Percentiles rank a stretch among this genome's conserved stretches.
Evolutionary conservation across 371 early-diverging fungal species (phyloP).

Genomic region (Mucor sp.): DNA sequence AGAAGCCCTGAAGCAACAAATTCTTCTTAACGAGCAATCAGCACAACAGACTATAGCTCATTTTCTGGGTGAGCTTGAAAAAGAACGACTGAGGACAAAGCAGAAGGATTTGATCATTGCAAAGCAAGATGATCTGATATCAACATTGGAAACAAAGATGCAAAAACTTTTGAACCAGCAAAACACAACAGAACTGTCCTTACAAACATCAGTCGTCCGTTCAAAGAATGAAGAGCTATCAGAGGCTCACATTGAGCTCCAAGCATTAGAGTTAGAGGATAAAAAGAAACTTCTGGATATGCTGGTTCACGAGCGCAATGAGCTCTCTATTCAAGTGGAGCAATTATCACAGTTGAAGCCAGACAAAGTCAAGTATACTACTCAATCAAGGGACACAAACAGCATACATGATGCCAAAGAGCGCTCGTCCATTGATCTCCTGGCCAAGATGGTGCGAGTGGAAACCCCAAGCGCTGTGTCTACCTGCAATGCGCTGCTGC

Average conservation of each 20-base stretch:
- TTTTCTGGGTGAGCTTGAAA: constrained; percentile 30
- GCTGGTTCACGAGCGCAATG: constrained; percentile 32
- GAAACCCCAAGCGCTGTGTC: background rate
- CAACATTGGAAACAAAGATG: constrained; percentile 26
- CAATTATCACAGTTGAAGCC: background rate
- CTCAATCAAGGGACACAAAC: background rate
- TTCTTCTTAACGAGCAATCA: background rate
- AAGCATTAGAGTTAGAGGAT: constrained; percentile 32
- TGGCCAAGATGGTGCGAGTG: background rate
- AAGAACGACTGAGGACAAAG: constrained; percentile 25
- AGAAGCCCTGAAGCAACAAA: background rate
- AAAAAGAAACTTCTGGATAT: constrained; percentile 31
- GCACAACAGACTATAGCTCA: constrained; percentile 32
- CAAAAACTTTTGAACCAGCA: background rate
- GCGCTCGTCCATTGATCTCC: background rate
- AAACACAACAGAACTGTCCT: background rate
- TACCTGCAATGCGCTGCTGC: background rate
- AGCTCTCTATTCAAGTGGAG: constrained; percentile 8
- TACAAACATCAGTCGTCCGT: background rate
- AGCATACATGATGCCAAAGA: background rate
- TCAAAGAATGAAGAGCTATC: background rate
- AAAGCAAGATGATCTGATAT: constrained; percentile 44
- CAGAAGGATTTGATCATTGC: constrained; percentile 19
- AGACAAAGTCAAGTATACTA: background rate
- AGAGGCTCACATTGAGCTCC: constrained; percentile 37